Percentiles rank a stretch among this genome's conserved stretches.
Conservation (phyloP, 2,329 filamentous ascomycete species). For the Colletotrichum sp. region DNA sequence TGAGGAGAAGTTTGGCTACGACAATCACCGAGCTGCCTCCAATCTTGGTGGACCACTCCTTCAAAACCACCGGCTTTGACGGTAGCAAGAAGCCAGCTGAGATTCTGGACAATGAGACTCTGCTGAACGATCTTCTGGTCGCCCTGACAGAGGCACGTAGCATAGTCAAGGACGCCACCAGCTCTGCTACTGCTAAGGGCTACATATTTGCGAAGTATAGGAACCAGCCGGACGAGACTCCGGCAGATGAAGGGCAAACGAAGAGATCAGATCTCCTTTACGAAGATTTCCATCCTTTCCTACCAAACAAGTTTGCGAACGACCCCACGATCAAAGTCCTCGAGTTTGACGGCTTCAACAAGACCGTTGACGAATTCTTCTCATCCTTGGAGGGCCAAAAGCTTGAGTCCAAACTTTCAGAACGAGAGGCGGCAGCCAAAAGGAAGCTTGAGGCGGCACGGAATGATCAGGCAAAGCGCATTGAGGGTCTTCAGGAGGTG, state of each 20-base stretch:
- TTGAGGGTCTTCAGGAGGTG: conserved; percentile 81
- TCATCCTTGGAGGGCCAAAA: conserved; percentile 96
- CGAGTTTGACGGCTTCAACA: conserved; percentile 85
- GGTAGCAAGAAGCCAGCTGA: conserved; percentile 69
- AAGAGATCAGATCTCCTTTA: conserved; percentile 69
- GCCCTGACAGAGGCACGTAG: conserved; percentile 74
- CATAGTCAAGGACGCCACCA: conserved; percentile 72
- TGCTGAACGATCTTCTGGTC: conserved; percentile 70
- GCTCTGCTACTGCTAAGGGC: conserved; percentile 70
- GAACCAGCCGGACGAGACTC: conserved; percentile 24
- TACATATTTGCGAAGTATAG: conserved; percentile 84
- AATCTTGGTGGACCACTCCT: conserved; percentile 84
- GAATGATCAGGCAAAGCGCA: conserved; percentile 81
- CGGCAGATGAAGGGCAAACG: conserved; percentile 35
- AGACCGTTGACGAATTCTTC: conserved; percentile 95
- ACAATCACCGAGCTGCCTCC: conserved; percentile 91
- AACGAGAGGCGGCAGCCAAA: conserved; percentile 82
- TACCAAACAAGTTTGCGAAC: conserved; percentile 78
- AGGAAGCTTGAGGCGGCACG: conserved; percentile 85
- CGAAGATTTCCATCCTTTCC: conserved; percentile 94
- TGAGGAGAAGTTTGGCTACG: conserved; percentile 81
- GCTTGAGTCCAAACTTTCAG: conserved; percentile 80
- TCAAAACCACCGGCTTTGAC: conserved; percentile 75
- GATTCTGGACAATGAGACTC: conserved; percentile 68
- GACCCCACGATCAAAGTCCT: conserved; percentile 72